phyloP scores from a whole-genome alignment of 108 stramenopile genomes.

The Fistulifera pelliculosa region DNA sequence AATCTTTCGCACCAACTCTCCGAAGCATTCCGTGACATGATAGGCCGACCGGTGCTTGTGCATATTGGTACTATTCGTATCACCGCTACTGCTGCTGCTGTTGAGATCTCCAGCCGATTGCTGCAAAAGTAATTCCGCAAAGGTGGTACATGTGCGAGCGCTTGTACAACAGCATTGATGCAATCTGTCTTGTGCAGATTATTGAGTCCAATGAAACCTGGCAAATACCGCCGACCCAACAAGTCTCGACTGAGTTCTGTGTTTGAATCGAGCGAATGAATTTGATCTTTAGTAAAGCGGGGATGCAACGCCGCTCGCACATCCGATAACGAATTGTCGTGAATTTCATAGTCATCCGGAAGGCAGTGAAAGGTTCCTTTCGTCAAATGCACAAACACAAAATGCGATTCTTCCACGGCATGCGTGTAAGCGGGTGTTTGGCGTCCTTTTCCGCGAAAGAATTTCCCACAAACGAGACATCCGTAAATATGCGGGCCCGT shows the following conservation, averaged over 20 bases:
- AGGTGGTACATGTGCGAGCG: conserved; percentile 85
- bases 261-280: conserved; percentile 66
- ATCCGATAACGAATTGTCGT: conserved; percentile 77
- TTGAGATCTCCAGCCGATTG: conserved; percentile 4
- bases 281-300: conserved; percentile 49
- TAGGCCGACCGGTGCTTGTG: conserved; percentile 37
- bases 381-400: conserved; percentile 85
- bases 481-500: conserved; percentile 90
- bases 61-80: conserved; percentile 17
- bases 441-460: conserved; percentile 87
- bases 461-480: conserved; percentile 97
- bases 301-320: conserved; percentile 83
- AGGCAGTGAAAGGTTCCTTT: conserved; percentile 85
- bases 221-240: conserved; percentile 87
- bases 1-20: conserved; percentile 87
- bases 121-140: conserved; percentile 88
- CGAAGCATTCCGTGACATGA: conserved; percentile 68
- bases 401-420: conserved; percentile 83
- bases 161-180: conserved; percentile 87
- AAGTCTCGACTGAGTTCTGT: conserved; percentile 79
- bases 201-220: conserved; percentile 93
- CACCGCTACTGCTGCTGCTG: conserved; percentile 2
- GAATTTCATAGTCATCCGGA: conserved; percentile 94
- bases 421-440: conserved; percentile 96
- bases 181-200: conserved; percentile 92